phyloP scores from a whole-genome alignment of 2,329 filamentous ascomycete genomes.

The Neofusicoccum parvum region DNA sequence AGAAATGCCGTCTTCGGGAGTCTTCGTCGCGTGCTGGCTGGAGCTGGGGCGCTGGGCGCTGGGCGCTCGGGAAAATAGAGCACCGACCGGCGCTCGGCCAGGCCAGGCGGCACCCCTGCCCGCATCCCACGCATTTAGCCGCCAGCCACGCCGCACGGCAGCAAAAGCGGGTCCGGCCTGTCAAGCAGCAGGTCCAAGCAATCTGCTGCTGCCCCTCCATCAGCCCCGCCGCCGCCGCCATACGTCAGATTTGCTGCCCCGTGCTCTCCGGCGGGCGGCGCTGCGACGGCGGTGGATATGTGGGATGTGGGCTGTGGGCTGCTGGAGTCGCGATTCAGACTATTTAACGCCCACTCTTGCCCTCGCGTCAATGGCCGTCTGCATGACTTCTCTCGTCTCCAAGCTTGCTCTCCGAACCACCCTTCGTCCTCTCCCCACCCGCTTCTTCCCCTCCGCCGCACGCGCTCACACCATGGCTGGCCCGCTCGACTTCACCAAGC shows the following conservation, averaged over 20 bases:
- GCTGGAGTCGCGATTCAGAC: too few relatives aligned
- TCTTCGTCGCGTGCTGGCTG: too few relatives aligned
- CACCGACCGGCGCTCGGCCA: neutral
- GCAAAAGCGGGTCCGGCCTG: neutral
- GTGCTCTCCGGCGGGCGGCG: neutral
- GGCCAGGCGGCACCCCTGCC: neutral
- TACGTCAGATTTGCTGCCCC: too few relatives aligned
- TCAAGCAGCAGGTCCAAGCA: slow-evolving; percentile 5
- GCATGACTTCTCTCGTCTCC: slow-evolving; percentile 25
- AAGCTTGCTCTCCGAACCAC: slow-evolving; percentile 30
- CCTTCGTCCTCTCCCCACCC: slow-evolving; percentile 22
- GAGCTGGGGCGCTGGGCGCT: neutral
- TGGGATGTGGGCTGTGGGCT: neutral
- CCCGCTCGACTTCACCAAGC: slow-evolving; percentile 38
- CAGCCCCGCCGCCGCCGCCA: neutral
- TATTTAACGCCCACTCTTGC: slow-evolving; percentile 15
- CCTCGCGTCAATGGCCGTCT: slow-evolving; percentile 6
- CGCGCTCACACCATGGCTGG: slow-evolving; percentile 26
- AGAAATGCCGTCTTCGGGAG: too few relatives aligned
- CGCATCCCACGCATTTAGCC: neutral
- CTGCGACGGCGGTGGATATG: neutral
- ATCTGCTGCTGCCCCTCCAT: slow-evolving; percentile 1
- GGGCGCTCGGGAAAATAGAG: neutral
- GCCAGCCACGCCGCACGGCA: neutral
- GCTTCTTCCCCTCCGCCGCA: neutral